Base-by-base conservation (phyloP, 805 yeast species). In the Saccharomyces jurei region DNA sequence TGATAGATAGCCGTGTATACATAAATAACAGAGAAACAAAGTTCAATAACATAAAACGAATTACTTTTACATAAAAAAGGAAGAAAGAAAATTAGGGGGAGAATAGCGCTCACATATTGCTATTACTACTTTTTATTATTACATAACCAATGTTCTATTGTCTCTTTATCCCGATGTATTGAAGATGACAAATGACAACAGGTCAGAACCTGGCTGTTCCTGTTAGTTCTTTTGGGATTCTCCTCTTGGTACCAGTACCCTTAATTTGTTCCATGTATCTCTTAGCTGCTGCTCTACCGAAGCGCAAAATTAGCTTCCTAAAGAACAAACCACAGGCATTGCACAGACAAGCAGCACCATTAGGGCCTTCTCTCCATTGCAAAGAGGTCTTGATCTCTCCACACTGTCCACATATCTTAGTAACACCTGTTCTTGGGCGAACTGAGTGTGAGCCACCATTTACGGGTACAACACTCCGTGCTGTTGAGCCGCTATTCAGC, bases 1-100 rank as follows among this genome's bases (percentile, higher is more conserved):
- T 65, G 56, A 55, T 36, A 36, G 44, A 36, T 21, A 36, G 11
- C 8, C 25, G 44, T 17, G 44, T 36, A 36, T 36, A 31, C 6
- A 28, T 46, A 46, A 28, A 46, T 28, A 46, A 36, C 22, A 36
- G 25, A 36, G 17, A 36, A 36, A 28, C 30, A 36, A 36, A 36
- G 26, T 36, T 8, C 22, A 36, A 36, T 36, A 36, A 36, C 22
- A 36, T 17, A 36, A 4, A n/a, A 6, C 5, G 4, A 17, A 6
- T 17, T 17, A 17, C 13, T 17, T 36, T 36, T 21, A 36, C 44
- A 36, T 17, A 36, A 25, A n/a, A 22, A 36, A 21, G 11, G 11
- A 21, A 31, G 14, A 31, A 36, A 36, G 17, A 4, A 14, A n/a
- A 32, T 3, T 3, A 36, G 1, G 8, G 10, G 11, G 17, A 17